Conservation (phyloP, 768 basidiomycete genomes). For the Sarcomyxa edulis region DNA sequence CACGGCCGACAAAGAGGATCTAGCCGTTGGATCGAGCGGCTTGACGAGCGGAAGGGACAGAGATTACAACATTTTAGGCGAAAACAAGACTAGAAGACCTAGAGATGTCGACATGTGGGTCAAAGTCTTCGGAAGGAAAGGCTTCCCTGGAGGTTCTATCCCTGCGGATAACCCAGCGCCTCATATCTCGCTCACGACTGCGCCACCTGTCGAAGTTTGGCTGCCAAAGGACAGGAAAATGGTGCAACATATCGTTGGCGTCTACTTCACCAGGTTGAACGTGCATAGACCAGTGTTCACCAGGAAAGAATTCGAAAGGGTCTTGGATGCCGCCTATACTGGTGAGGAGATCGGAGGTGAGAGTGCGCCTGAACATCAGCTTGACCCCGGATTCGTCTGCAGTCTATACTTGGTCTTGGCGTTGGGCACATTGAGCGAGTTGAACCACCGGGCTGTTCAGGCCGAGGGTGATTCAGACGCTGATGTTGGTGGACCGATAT, state of each 20-base stretch:
- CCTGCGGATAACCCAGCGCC: constrained; percentile 29
- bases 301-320: constrained; percentile 61
- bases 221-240: constrained; percentile 73
- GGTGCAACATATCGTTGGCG: constrained; percentile 55
- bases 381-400: constrained; percentile 78
- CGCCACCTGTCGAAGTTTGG: constrained; percentile 54
- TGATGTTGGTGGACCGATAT: constrained; percentile 1
- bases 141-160: constrained; percentile 27
- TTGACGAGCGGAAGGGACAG: constrained; percentile 68
- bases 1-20: constrained; percentile 59
- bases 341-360: constrained; percentile 33
- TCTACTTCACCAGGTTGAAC: constrained; percentile 77
- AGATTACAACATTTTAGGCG: no score
- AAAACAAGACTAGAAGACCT: constrained; percentile 46
- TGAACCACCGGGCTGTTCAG: constrained; percentile 64
- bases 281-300: constrained; percentile 74
- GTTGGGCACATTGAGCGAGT: constrained; percentile 76
- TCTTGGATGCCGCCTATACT: constrained; percentile 63
- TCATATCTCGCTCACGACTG: constrained; percentile 18
- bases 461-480: constrained; percentile 25
- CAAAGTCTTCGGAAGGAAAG: constrained; percentile 45
- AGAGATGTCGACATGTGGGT: constrained; percentile 63
- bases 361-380: no score
- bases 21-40: constrained; percentile 71
- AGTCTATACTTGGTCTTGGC: constrained; percentile 74